phyloP scores from a whole-genome alignment of 371 early-diverging fungal species.

The Apophysomyces sp. region DNA sequence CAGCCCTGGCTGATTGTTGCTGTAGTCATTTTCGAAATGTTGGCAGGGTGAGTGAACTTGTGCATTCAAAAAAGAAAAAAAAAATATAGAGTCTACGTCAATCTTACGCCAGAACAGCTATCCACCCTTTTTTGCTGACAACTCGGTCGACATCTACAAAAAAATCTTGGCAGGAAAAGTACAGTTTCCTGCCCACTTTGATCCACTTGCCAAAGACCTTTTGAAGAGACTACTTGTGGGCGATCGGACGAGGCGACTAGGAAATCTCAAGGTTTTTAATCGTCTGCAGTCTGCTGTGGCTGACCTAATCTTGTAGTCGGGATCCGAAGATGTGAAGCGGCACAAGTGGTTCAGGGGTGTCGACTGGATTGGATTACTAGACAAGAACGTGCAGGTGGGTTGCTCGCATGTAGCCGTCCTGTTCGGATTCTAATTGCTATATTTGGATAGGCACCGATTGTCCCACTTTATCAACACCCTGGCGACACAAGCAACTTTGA shows the following conservation, averaged over 20 bases:
- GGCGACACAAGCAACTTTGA: constrained; percentile 58
- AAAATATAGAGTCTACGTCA: not conserved
- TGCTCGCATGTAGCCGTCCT: not conserved
- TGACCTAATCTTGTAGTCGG: constrained; percentile 32
- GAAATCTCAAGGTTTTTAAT: constrained; percentile 75
- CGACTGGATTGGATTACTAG: constrained; percentile 78
- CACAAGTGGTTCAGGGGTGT: constrained; percentile 90
- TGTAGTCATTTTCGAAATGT: constrained; percentile 90
- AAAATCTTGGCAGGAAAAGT: constrained; percentile 90
- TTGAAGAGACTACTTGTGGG: constrained; percentile 88
- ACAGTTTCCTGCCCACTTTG: constrained; percentile 90
- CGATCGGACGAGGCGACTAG: constrained; percentile 89
- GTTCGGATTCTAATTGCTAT: not conserved
- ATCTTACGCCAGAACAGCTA: constrained; percentile 33
- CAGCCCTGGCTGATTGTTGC: not conserved
- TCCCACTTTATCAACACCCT: constrained; percentile 46
- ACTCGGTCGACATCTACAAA: constrained; percentile 89
- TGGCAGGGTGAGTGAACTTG: constrained; percentile 60
- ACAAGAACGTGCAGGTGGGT: constrained; percentile 62
- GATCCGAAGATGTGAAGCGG: constrained; percentile 75
- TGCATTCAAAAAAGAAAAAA: not conserved
- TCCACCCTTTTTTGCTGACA: constrained; percentile 98
- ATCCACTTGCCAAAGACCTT: constrained; percentile 88
- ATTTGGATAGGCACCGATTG: constrained; percentile 40
- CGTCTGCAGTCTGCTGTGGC: not conserved